phyloP scores from a whole-genome alignment of 495 filamentous ascomycete genomes.

The Hypoxylon trugodes region DNA sequence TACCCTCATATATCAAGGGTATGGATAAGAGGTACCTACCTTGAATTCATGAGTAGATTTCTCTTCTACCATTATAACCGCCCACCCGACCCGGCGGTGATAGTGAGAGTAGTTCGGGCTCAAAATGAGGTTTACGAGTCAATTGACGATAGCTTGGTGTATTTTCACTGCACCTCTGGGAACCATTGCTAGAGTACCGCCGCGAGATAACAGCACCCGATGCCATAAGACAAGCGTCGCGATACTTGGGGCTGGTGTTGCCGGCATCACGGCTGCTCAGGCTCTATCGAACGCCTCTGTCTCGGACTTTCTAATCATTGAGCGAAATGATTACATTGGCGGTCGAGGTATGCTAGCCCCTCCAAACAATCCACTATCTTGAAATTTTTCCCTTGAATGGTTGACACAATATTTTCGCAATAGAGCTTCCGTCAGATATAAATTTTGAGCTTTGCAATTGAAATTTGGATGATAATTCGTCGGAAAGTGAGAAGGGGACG shows the following conservation, averaged over 20 bases:
- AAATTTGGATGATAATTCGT: too few relatives aligned
- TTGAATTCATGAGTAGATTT: background rate
- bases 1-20: too few relatives aligned
- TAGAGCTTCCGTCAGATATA: too few relatives aligned
- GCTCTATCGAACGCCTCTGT: slow-evolving; percentile 69
- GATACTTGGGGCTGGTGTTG: slow-evolving; percentile 65
- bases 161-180: slow-evolving; percentile 22
- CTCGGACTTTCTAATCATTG: slow-evolving; percentile 74
- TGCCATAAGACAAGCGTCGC: slow-evolving; percentile 55
- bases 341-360: slow-evolving; percentile 62
- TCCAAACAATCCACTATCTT: too few relatives aligned
- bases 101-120: too few relatives aligned
- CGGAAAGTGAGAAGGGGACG: too few relatives aligned
- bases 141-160: slow-evolving; percentile 20
- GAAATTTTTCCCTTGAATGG: too few relatives aligned
- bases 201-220: slow-evolving; percentile 6
- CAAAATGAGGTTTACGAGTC: slow-evolving; percentile 28
- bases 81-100: too few relatives aligned
- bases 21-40: too few relatives aligned
- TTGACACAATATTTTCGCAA: too few relatives aligned
- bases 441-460: too few relatives aligned
- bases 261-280: slow-evolving; percentile 79
- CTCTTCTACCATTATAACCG: too few relatives aligned
- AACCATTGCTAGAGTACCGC: background rate
- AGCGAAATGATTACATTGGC: slow-evolving; percentile 70